These are phyloP conservation scores for Rugonectria rugulosa DNA, from an alignment of 2,329 filamentous ascomycete species.

Conservation along the genomic window DNA sequence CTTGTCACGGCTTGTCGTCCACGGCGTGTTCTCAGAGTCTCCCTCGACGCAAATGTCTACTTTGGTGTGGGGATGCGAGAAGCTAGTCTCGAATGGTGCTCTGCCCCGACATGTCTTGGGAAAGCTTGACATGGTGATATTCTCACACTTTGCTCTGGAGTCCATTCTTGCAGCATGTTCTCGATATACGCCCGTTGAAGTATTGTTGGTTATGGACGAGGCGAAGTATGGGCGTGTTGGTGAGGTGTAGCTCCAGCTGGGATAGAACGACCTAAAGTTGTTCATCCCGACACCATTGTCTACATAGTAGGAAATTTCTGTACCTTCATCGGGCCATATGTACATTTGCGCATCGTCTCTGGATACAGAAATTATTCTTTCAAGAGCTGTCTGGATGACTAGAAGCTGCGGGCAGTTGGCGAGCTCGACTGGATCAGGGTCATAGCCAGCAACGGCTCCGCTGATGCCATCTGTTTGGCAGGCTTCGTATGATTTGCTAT, in stretches of 20 bases:
- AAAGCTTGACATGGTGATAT: background rate
- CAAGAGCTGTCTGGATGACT: constrained; percentile 4
- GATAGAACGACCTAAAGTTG: background rate
- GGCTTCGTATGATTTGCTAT: background rate
- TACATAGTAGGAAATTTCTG: background rate
- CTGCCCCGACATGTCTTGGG: background rate
- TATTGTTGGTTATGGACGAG: constrained; percentile 11
- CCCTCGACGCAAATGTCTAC: constrained; percentile 19
- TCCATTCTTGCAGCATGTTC: constrained; percentile 22
- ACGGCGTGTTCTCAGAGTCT: constrained; percentile 1
- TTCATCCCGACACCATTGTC: background rate
- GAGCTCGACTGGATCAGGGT: constrained; percentile 5
- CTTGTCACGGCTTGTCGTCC: constrained; percentile 16
- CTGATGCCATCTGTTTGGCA: background rate
- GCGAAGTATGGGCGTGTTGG: constrained; percentile 1
- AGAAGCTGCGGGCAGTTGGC: background rate
- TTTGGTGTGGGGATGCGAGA: background rate
- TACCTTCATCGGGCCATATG: constrained; percentile 4
- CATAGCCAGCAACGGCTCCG: constrained; percentile 1
- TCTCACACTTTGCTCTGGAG: background rate
- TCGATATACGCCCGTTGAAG: constrained; percentile 12
- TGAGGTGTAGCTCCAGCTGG: background rate
- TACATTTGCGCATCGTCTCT: constrained; percentile 3
- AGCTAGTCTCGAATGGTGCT: background rate
- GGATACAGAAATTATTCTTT: background rate